phyloP scores from a whole-genome alignment of 2,329 filamentous ascomycete genomes.

The Penicillium freii region DNA sequence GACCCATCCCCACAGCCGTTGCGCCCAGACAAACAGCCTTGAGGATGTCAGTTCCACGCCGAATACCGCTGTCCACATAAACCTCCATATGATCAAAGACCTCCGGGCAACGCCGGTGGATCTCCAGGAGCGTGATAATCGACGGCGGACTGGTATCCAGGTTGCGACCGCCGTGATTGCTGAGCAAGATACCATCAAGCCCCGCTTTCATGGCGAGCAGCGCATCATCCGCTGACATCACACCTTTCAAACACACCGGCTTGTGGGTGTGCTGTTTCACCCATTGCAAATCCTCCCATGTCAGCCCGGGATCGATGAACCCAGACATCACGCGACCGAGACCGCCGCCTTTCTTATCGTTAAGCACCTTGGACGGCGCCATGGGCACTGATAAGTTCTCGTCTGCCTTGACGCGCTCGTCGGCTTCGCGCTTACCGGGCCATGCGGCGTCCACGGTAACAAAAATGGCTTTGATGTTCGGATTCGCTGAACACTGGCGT shows the following conservation, averaged over 20 bases:
- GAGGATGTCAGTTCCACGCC: slow-evolving; percentile 55
- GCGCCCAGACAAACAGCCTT: slow-evolving; percentile 56
- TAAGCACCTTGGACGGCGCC: slow-evolving; percentile 46
- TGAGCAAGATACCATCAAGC: slow-evolving; percentile 55
- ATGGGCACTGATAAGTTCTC: slow-evolving; percentile 44
- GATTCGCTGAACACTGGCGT: slow-evolving; percentile 40
- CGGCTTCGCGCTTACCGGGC: slow-evolving; percentile 55
- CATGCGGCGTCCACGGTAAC: slow-evolving; percentile 59
- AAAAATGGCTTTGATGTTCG: slow-evolving; percentile 48
- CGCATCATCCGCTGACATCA: slow-evolving; percentile 58
- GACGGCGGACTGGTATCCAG: slow-evolving; percentile 53
- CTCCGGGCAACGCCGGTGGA: slow-evolving; percentile 52
- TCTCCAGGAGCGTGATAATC: slow-evolving; percentile 53
- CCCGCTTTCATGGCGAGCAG: slow-evolving; percentile 50
- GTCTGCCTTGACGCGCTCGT: slow-evolving; percentile 54
- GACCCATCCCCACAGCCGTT: slow-evolving; percentile 54
- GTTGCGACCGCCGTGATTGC: slow-evolving; percentile 59
- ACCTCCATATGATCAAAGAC: slow-evolving; percentile 52
- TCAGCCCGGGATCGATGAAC: slow-evolving; percentile 53
- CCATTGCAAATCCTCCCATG: slow-evolving; percentile 56
- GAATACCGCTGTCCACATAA: slow-evolving; percentile 55
- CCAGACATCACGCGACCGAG: slow-evolving; percentile 53
- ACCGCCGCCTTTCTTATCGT: slow-evolving; percentile 55
- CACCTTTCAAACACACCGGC: slow-evolving; percentile 57
- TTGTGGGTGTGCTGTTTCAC: slow-evolving; percentile 49